These are phyloP conservation scores for Talaromyces wortmannii DNA, from an alignment of 495 filamentous ascomycete species.

Conservation along the genomic window DNA sequence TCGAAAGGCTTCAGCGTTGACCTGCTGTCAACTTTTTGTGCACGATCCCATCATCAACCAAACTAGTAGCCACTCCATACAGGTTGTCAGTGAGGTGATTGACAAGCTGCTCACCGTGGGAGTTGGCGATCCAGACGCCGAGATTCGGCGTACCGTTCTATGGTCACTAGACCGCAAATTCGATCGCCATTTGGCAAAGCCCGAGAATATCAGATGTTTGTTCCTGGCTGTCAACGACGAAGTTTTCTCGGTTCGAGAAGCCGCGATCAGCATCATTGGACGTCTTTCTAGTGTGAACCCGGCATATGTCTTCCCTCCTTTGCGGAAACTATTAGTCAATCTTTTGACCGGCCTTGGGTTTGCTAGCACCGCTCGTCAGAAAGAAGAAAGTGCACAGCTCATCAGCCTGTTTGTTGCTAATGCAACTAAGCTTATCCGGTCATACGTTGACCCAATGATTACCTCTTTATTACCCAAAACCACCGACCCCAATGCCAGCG, in stretches of 20 bases:
- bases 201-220: conserved; percentile 89
- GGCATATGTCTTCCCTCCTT: conserved; percentile 90
- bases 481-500: conserved; percentile 70
- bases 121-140: conserved; percentile 81
- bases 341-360: conserved; percentile 92
- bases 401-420: conserved; percentile 89
- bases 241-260: conserved; percentile 83
- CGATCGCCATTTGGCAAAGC: conserved; percentile 87
- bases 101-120: conserved; percentile 92
- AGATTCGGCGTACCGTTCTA: conserved; percentile 82
- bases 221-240: conserved; percentile 98
- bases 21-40: conserved; percentile 95
- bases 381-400: conserved; percentile 90
- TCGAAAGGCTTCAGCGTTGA: conserved; percentile 88
- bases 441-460: conserved; percentile 93
- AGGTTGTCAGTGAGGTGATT: conserved; percentile 95
- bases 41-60: conserved; percentile 96
- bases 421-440: conserved; percentile 82
- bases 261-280: conserved; percentile 92
- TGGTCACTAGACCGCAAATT: conserved; percentile 87
- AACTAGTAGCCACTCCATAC: conserved; percentile 90
- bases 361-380: conserved; percentile 86
- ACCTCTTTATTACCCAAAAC: conserved; percentile 85
- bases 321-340: conserved; percentile 92
- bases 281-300: conserved; percentile 87